Base-by-base conservation (phyloP, 495 filamentous ascomycete species). In the Elasticomyces elasticus region DNA sequence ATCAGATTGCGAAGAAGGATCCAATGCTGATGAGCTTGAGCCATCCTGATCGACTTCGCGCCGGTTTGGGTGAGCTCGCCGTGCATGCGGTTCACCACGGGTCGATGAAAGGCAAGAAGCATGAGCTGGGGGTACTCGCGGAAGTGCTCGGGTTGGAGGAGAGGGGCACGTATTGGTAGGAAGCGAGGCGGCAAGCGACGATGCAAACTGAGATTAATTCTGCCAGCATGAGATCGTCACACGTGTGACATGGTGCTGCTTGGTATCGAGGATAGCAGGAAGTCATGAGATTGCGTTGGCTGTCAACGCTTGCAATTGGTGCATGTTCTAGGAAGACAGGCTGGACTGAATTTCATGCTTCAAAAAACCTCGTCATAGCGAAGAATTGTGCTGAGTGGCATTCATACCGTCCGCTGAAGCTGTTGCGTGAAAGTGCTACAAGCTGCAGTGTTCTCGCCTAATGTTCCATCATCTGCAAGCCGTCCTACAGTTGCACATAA, bases 61-160 rank as follows among this genome's bases (percentile, higher is more conserved):
- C 11, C 10, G 17, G 12, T 9, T 33, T 52, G 24, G 30, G 45
- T 10, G 55, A 52, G 19, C 13, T 58, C 7, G 49, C 49, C 24
- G 38, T 58, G 6, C 10, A 24, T 17, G 17, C 27, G 17, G 13
- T 52, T 35, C 28, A 54, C 15, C 51, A 44, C 22, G 56, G 56
- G 11, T 5, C 26, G 24, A 42, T 48, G n/a, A 40, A 52, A 23
- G 50, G 51, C 11, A 40, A 38, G n/a, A 49, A 31, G 27, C 26
- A 49, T 15, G 23, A 49, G 43, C 49, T 59, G 17, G 56, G 56
- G 10, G 41, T 59, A 30, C 25, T 59, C 11, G 43, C 31, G 28
- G 56, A 59, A 27, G 42, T 54, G 42, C 28, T 59, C 3, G 56
- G 56, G 11, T 37, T 59, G 49, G 42, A 19, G 31, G 42, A 28